phyloP scores from a whole-genome alignment of 805 yeast species.

The Myxozyma mucilagina region DNA sequence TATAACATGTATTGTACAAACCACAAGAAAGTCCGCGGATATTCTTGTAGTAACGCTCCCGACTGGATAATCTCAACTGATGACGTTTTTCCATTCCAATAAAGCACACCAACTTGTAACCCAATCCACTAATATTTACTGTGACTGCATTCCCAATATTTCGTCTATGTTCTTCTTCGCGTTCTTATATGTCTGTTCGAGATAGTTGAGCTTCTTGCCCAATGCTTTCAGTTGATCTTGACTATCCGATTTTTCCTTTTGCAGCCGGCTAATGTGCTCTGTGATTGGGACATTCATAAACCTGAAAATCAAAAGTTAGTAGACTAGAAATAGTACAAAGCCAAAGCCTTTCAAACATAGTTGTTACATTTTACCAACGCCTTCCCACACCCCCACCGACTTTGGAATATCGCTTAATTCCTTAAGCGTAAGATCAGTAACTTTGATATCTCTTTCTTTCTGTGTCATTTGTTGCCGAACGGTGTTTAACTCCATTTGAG shows the following conservation, averaged over 20 bases:
- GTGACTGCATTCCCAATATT: conserved; percentile 19
- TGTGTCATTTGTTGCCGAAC: conserved; percentile 26
- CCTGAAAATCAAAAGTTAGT: conserved; percentile 4
- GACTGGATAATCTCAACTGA: no score
- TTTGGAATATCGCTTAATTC: conserved; percentile 25
- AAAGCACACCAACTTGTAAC: background rate
- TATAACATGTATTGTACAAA: background rate
- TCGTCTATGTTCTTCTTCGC: conserved; percentile 29
- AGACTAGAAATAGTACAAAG: background rate
- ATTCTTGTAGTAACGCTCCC: no score
- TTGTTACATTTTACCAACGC: conserved; percentile 30
- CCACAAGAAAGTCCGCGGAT: background rate
- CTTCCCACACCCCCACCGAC: conserved; percentile 32
- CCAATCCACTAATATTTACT: background rate
- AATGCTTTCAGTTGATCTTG: conserved; percentile 28
- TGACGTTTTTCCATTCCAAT: background rate
- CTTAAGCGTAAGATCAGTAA: conserved; percentile 24
- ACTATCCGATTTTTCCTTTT: conserved; percentile 18
- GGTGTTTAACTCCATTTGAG: conserved; percentile 28
- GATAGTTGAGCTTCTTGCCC: conserved; percentile 26
- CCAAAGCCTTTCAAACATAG: background rate
- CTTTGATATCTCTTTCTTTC: conserved; percentile 23
- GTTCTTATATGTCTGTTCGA: conserved; percentile 28
- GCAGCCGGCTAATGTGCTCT: conserved; percentile 18
- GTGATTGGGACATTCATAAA: conserved; percentile 29